phyloP scores from a whole-genome alignment of 306 rosid species.

The Vicia villosa region DNA sequence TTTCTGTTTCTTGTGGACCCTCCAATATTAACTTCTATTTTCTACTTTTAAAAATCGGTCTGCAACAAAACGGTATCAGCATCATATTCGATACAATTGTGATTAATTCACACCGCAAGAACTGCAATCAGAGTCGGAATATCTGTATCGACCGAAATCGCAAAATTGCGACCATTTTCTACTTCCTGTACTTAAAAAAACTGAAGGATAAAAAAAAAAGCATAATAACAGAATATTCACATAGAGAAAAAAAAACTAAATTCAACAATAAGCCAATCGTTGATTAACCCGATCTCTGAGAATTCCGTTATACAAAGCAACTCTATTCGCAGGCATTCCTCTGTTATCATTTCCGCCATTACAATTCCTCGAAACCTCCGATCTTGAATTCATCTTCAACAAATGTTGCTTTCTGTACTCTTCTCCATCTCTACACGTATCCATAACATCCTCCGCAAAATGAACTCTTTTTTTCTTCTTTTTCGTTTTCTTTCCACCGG shows the following conservation, averaged over 20 bases:
- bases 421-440: slow-evolving; percentile 64
- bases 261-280: slow-evolving; percentile 66
- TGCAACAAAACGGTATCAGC: too few species aligned
- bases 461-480: slow-evolving; percentile 71
- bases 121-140: too few species aligned
- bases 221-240: slow-evolving; percentile 34
- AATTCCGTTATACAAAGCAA: slow-evolving; percentile 85
- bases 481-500: slow-evolving; percentile 60
- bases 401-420: slow-evolving; percentile 56
- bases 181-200: not conserved
- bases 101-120: too few species aligned
- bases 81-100: too few species aligned
- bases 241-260: not conserved
- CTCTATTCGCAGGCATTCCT: slow-evolving; percentile 85
- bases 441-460: slow-evolving; percentile 81
- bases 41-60: too few species aligned
- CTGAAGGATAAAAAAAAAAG: not conserved
- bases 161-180: too few species aligned
- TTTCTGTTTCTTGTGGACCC: slow-evolving; percentile 38
- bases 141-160: too few species aligned
- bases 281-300: slow-evolving; percentile 74
- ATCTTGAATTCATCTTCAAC: slow-evolving; percentile 32
- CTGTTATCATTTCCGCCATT: slow-evolving; percentile 32
- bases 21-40: slow-evolving; percentile 9
- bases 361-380: slow-evolving; percentile 36